Conservation (phyloP, 148 eudicot genomes). For the Simmondsia chinensis region DNA sequence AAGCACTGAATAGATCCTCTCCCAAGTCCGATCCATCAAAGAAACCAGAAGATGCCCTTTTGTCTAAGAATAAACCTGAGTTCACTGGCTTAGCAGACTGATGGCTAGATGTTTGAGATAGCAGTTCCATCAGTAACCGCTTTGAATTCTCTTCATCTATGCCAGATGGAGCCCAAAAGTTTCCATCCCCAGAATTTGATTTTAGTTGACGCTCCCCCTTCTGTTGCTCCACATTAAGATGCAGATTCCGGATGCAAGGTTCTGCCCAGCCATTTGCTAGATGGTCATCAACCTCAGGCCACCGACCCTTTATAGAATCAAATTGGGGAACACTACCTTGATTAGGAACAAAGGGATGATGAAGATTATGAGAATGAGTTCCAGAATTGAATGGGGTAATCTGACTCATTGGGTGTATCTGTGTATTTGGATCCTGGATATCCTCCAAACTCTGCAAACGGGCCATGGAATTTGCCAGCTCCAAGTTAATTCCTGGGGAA, state of each 20-base stretch:
- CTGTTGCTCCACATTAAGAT: conserved; percentile 51
- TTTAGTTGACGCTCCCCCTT: conserved; percentile 50
- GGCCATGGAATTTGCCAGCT: conserved; percentile 54
- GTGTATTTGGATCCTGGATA: conserved; percentile 49
- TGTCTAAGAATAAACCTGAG: conserved; percentile 22
- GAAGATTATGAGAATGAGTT: conserved; percentile 33
- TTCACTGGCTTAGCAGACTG: conserved; percentile 32
- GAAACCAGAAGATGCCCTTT: conserved; percentile 27
- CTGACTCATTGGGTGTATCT: conserved; percentile 41
- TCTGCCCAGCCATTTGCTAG: conserved; percentile 64
- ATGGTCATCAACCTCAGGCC: conserved; percentile 56
- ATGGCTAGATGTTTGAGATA: conserved; percentile 54
- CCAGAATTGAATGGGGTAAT: conserved; percentile 48
- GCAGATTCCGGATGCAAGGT: conserved; percentile 52
- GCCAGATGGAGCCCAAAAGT: too few species aligned
- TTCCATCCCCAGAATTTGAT: too few species aligned
- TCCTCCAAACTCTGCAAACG: conserved; percentile 60
- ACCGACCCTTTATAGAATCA: conserved; percentile 46
- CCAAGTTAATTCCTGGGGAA: conserved; percentile 47
- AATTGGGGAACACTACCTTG: conserved; percentile 38
- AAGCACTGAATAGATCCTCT: conserved; percentile 27
- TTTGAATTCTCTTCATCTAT: conserved; percentile 73
- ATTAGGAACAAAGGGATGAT: conserved; percentile 29
- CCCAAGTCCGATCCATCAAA: conserved; percentile 34
- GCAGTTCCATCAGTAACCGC: conserved; percentile 79